These are phyloP conservation scores for Fusarium algeriense DNA, from an alignment of 2,329 filamentous ascomycete genomes.

Conservation along the genomic window DNA sequence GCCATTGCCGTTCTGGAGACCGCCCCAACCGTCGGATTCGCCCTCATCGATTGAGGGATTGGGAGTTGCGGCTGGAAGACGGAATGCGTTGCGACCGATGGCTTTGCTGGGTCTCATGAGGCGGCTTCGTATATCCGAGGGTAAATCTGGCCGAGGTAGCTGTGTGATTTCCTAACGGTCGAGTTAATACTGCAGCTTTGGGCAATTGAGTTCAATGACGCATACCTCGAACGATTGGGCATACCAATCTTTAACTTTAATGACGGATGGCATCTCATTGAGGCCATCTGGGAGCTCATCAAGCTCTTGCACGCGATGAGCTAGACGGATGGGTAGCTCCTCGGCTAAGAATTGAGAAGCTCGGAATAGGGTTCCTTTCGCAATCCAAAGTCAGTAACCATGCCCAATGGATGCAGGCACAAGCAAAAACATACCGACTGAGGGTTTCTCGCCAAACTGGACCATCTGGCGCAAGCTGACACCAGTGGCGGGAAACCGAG, in stretches of 20 bases:
- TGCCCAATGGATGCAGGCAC: constrained; percentile 83
- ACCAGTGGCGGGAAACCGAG: constrained; percentile 95
- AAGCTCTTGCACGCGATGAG: constrained; percentile 95
- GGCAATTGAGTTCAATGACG: background rate
- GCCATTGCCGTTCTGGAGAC: constrained; percentile 58
- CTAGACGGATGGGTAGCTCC: constrained; percentile 95
- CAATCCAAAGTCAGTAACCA: constrained; percentile 19
- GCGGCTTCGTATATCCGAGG: constrained; percentile 80
- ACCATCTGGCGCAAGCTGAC: constrained; percentile 99
- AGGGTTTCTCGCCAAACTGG: constrained; percentile 95
- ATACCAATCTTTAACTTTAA: constrained; percentile 97
- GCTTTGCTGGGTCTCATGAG: constrained; percentile 76
- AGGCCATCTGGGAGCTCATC: constrained; percentile 93
- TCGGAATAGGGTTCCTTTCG: constrained; percentile 89
- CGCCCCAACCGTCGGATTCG: constrained; percentile 76
- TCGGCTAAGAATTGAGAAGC: constrained; percentile 98
- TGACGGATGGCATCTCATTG: constrained; percentile 97
- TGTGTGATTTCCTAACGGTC: constrained; percentile 84
- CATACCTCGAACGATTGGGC: constrained; percentile 97
- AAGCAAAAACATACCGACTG: constrained; percentile 84
- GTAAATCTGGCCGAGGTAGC: constrained; percentile 81
- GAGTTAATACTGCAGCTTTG: constrained; percentile 21
- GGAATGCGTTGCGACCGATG: constrained; percentile 68
- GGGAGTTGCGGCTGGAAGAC: constrained; percentile 84
- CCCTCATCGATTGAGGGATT: constrained; percentile 91